Base-by-base conservation (phyloP, 2,329 filamentous ascomycete species). In the Dothideomycetes sp. region DNA sequence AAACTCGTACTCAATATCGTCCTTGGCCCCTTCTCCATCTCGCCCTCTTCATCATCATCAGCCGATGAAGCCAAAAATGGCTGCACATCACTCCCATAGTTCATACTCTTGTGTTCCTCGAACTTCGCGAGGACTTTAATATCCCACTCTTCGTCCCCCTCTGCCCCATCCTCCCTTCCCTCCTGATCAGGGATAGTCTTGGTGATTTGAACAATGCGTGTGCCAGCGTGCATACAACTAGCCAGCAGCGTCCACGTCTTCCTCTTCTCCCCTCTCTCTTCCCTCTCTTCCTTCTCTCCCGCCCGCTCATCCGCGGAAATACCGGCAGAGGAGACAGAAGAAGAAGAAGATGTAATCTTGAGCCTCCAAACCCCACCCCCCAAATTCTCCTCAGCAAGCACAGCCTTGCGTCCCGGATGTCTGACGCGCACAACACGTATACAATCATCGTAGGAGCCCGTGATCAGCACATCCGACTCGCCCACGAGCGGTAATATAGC, bases 171-270 rank as follows among this genome's bases (percentile, higher is more conserved):
- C 38, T 22, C 43, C 47, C 19, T 41, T 11, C 14, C 4, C n/a
- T n/a, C n/a, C n/a, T n/a, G n/a, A n/a, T n/a, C n/a, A n/a, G n/a
- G n/a, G n/a, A n/a, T n/a, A n/a, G n/a, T n/a, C 12, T 36, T 37
- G 15, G 32, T 53, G 3, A 79, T 52, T 43, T 60, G 59, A 3
- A 80, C 55, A n/a, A 96, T 62, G 39, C 80, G 74, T 8, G 77
- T 71, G 1, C 91, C 91, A 2, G 83, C 85, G 64, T 95, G 83
- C 89, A 96, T 96, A 55, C 91, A 95, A 34, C 86, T 94, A 12
- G 81, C 88, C 31, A 95, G 65, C n/a, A 93, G 62, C 33, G 69
- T 56, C 35, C n/a, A n/a, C n/a, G n/a, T n/a, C n/a, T n/a, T n/a
- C n/a, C n/a, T n/a, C n/a, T n/a, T n/a, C n/a, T n/a, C n/a, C n/a